Percentiles rank a stretch among this genome's conserved stretches.
Evolutionary conservation across 1,139 yeast species (phyloP).

Genomic region (Blastobotrys indianensis): DNA sequence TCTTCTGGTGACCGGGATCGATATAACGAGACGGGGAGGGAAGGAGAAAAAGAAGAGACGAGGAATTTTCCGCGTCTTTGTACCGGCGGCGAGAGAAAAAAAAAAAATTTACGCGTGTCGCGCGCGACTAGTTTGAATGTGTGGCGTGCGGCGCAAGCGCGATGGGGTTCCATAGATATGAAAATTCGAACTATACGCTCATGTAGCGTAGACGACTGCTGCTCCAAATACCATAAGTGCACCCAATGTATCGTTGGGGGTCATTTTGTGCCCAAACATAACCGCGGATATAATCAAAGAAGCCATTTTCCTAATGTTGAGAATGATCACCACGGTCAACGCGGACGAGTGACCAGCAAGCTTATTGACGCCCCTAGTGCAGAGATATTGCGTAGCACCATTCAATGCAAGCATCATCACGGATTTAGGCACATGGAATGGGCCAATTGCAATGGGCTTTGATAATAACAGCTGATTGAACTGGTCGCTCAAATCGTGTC

Average conservation of each 20-base stretch:
- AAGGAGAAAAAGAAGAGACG: conserved; percentile 1
- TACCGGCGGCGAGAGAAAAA: not conserved
- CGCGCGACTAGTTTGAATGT: conserved; percentile 5
- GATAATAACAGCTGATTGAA: conserved; percentile 2
- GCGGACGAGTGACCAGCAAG: conserved; percentile 55
- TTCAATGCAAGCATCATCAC: conserved; percentile 38
- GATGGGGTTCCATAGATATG: no score
- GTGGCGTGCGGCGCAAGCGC: not conserved
- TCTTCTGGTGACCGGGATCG: conserved; percentile 7
- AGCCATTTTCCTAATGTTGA: conserved; percentile 54
- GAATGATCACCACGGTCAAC: conserved; percentile 53
- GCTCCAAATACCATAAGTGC: conserved; percentile 49
- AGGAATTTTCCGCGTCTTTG: conserved; percentile 5
- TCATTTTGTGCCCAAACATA: conserved; percentile 44
- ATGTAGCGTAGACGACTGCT: conserved; percentile 40
- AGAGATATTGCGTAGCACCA: conserved; percentile 55
- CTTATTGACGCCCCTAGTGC: conserved; percentile 62
- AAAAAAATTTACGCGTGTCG: conserved; percentile 4
- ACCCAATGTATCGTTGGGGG: conserved; percentile 42
- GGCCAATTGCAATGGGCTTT: no score
- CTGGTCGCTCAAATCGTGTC: conserved; percentile 15
- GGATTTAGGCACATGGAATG: conserved; percentile 13
- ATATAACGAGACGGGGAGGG: conserved; percentile 8
- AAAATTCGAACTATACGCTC: no score
- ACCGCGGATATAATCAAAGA: conserved; percentile 51